These are phyloP conservation scores for Penicillium psychrosexuale DNA, from an alignment of 2,329 filamentous ascomycete species.

Conservation along the genomic window DNA sequence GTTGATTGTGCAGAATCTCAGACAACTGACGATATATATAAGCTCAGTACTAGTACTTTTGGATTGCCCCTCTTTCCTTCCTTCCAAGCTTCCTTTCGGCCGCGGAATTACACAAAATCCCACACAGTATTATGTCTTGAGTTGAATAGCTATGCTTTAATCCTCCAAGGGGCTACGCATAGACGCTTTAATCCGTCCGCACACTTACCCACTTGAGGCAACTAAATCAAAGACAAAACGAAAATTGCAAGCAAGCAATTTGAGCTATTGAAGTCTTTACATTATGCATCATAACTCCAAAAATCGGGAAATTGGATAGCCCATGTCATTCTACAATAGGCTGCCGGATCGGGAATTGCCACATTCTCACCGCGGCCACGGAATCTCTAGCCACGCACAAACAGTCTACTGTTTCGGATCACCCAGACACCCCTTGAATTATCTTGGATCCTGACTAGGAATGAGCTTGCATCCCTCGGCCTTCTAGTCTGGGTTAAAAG, in stretches of 20 bases:
- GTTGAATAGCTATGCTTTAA: neutral
- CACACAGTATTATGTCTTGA: too few species aligned
- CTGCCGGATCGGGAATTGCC: neutral
- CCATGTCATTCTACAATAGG: neutral
- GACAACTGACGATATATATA: neutral
- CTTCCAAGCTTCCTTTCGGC: neutral
- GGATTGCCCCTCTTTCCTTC: too few species aligned
- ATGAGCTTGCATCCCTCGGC: neutral
- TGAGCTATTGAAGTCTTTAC: neutral
- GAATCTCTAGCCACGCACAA: slow-evolving; percentile 14
- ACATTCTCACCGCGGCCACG: slow-evolving; percentile 11
- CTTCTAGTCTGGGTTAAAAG: neutral
- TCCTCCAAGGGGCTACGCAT: neutral
- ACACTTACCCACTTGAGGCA: neutral
- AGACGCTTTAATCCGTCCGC: neutral
- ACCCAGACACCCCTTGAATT: neutral
- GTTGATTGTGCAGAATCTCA: neutral
- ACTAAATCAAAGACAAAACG: neutral
- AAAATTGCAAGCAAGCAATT: neutral
- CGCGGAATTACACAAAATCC: neutral
- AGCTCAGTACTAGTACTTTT: neutral
- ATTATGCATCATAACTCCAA: neutral
- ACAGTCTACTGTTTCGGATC: neutral
- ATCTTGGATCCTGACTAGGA: neutral
- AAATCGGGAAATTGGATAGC: neutral